These are phyloP conservation scores for Turritis glabra DNA, from an alignment of 345 rosid genomes.

Conservation along the genomic window DNA sequence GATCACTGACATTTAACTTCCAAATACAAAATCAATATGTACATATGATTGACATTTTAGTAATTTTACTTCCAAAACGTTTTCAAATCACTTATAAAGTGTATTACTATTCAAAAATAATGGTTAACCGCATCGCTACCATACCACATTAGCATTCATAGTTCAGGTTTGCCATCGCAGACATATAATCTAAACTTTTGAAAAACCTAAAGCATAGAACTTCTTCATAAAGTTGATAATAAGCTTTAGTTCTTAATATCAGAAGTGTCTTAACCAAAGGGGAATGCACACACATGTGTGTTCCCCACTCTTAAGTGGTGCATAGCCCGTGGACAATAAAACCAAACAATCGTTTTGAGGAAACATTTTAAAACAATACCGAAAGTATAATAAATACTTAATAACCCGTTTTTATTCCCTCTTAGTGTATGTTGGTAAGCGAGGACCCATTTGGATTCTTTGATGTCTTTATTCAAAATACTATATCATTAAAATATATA, in stretches of 20 bases:
- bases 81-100: background rate
- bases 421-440: slow-evolving; percentile 37
- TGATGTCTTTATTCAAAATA: slow-evolving; percentile 23
- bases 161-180: background rate
- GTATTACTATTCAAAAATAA: background rate
- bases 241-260: background rate
- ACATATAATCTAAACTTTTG: background rate
- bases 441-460: slow-evolving; percentile 38
- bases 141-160: background rate
- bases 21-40: no score
- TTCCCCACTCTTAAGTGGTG: slow-evolving; percentile 23
- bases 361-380: slow-evolving; percentile 24
- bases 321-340: slow-evolving; percentile 30
- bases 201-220: slow-evolving; percentile 6
- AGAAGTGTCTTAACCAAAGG: slow-evolving; percentile 25
- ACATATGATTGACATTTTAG: background rate
- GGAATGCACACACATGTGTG: slow-evolving; percentile 36
- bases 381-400: slow-evolving; percentile 23
- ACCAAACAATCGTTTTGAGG: slow-evolving; percentile 37
- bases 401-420: slow-evolving; percentile 25
- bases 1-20: no score
- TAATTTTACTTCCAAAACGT: background rate
- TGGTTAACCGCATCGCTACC: background rate
- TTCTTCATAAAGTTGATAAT: background rate
- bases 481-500: slow-evolving; percentile 27